These are phyloP conservation scores for Zychaea mexicana DNA, from an alignment of 371 early-diverging fungal genomes.

Conservation along the genomic window DNA sequence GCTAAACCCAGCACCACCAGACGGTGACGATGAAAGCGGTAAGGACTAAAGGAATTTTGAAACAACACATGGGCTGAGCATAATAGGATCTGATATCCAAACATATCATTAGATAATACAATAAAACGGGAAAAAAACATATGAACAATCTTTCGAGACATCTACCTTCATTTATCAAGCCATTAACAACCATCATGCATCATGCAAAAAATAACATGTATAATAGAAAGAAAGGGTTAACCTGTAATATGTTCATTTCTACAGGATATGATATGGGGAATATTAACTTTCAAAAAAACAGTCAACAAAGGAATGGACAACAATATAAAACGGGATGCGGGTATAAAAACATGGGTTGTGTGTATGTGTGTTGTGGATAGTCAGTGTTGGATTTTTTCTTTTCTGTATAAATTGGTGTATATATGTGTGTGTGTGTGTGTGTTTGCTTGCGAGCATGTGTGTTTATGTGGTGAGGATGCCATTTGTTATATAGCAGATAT, in stretches of 20 bases:
- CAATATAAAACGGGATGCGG: too few relatives aligned
- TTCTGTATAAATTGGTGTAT: too few relatives aligned
- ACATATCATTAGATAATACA: neutral
- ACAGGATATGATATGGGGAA: neutral
- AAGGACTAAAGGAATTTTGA: too few relatives aligned
- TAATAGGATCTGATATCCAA: too few relatives aligned
- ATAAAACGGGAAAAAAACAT: neutral
- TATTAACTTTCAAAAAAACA: neutral
- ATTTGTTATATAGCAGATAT: too few relatives aligned
- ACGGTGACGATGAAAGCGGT: neutral
- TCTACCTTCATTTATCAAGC: neutral
- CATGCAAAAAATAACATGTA: neutral
- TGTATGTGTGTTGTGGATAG: too few relatives aligned
- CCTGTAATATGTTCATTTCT: neutral
- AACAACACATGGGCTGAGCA: too few relatives aligned
- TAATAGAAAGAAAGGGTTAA: too few relatives aligned
- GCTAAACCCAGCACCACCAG: conserved; percentile 22
- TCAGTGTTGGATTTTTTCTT: too few relatives aligned
- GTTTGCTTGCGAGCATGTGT: too few relatives aligned
- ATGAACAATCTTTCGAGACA: neutral
- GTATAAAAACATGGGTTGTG: neutral
- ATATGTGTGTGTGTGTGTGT: neutral
- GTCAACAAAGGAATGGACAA: neutral
- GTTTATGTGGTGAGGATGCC: too few relatives aligned
- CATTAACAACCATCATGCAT: neutral